Base-by-base conservation (phyloP, 2,329 filamentous ascomycete genomes). In the Botrytis porri region DNA sequence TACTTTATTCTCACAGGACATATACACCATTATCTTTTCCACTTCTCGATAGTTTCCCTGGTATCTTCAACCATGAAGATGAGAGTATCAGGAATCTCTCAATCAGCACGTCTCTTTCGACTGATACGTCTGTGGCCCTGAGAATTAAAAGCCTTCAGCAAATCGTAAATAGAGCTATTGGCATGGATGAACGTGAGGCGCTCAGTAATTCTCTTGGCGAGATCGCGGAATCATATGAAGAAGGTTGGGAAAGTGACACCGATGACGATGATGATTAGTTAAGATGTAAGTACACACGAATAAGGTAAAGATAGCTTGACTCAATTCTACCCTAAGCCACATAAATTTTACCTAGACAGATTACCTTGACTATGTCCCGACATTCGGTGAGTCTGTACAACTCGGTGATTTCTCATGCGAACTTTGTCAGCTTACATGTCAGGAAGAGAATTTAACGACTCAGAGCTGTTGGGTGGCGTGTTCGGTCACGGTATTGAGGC, bases 161-260 rank as follows among this genome's bases (percentile, higher is more conserved):
- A 35, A 85, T 92, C 20, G 89, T 92, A 20, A 83, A 87, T 25
- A 87, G 90, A 75, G 86, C 88, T 18, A 85, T 95, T 25, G 85
- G 86, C 0, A 78, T 95, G 4, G 93, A 97, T 74, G 95, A 98
- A 79, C 88, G 95, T 60, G 96, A 99, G 82, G 85, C 86, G 3
- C 85, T 98, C n/a, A 88, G 89, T 63, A 96, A 97, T 79, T 90
- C 92, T 20, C 85, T 99, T 57, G 90, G 92, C 37, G 91, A 93
- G 74, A 90, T 98, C 78, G 91, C 92, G 1, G 95, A 97, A 79
- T 93, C 93, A 74, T 98, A 98, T 81, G 90, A 93, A 77, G 93
- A 96, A 75, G 94, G 94, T 1, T 97, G 93, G 93, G 90, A 89
- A 20, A 94, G 92, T 78, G 93, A 90, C 37, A 91, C 89, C 73